Evolutionary conservation across 805 yeast species (phyloP).

Genomic region (Candida ovalis): DNA sequence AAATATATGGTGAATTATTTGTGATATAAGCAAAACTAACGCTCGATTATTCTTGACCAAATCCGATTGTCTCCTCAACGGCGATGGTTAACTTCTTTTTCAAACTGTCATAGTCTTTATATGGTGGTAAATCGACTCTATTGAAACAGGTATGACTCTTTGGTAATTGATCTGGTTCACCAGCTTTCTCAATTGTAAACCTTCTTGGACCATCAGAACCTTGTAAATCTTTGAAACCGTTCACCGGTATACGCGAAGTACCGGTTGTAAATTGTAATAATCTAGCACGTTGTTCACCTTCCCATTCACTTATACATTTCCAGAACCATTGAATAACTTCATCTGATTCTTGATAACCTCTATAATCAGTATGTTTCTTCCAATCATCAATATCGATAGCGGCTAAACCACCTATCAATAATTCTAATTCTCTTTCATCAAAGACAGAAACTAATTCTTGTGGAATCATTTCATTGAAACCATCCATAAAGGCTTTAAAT

Average conservation of each 20-base stretch:
- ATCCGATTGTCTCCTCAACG: slow-evolving; percentile 98
- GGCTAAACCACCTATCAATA: slow-evolving; percentile 96
- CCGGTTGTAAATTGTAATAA: slow-evolving; percentile 97
- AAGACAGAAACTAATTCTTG: slow-evolving; percentile 95
- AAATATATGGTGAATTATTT: neutral
- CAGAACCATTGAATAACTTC: slow-evolving; percentile 99
- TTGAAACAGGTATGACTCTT: slow-evolving; percentile 98
- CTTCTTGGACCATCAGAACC: slow-evolving; percentile 99
- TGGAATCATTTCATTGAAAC: slow-evolving; percentile 95
- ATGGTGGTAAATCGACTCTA: slow-evolving; percentile 97
- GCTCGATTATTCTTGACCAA: slow-evolving; percentile 79
- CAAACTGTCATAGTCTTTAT: slow-evolving; percentile 75
- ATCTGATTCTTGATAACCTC: slow-evolving; percentile 96
- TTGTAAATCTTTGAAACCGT: slow-evolving; percentile 97
- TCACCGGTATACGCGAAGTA: slow-evolving; percentile 97
- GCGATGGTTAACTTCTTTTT: slow-evolving; percentile 91
- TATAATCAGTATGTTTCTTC: slow-evolving; percentile 98
- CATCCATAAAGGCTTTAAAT: slow-evolving; percentile 93
- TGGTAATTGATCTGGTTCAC: slow-evolving; percentile 88
- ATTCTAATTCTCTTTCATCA: slow-evolving; percentile 95
- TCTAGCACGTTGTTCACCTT: slow-evolving; percentile 93
- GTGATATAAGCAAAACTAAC: neutral
- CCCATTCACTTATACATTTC: slow-evolving; percentile 92
- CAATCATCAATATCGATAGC: slow-evolving; percentile 98
- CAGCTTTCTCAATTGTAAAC: slow-evolving; percentile 97